Evolutionary conservation across 2,329 filamentous ascomycete genomes (phyloP).

Genomic region (Stylonectria norvegica): DNA sequence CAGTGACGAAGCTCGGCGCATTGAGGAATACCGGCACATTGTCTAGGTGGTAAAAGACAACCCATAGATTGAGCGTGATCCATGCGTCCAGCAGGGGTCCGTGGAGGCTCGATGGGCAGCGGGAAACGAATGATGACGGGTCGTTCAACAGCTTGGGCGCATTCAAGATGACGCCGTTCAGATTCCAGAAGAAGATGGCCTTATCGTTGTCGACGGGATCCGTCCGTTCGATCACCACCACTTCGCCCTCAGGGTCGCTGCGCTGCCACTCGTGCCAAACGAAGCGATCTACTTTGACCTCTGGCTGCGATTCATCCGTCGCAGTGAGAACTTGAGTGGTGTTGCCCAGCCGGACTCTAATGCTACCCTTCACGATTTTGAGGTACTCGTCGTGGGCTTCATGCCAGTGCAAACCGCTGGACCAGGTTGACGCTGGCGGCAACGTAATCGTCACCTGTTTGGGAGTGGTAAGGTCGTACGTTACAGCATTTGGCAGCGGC

Average conservation of each 20-base stretch:
- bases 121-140: background rate
- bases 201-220: conserved; percentile 44
- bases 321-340: conserved; percentile 18
- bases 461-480: conserved; percentile 34
- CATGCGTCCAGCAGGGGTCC: conserved; percentile 23
- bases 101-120: conserved; percentile 11
- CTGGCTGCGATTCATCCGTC: conserved; percentile 15
- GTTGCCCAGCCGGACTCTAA: conserved; percentile 24
- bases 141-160: conserved; percentile 10
- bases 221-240: conserved; percentile 45
- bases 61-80: conserved; percentile 29
- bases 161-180: conserved; percentile 41
- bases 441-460: conserved; percentile 42
- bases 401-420: conserved; percentile 49
- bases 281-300: conserved; percentile 35
- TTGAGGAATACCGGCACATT: conserved; percentile 31
- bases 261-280: conserved; percentile 47
- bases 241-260: conserved; percentile 24
- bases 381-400: conserved; percentile 45
- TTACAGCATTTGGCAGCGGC: conserved; percentile 18
- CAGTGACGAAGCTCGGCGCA: fast-evolving
- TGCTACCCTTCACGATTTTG: conserved; percentile 37
- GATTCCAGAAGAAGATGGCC: conserved; percentile 47
- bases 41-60: conserved; percentile 28
- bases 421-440: conserved; percentile 42